A percentile compares a stretch with the other conserved stretches of the same genome.
These are phyloP conservation scores for Saksenaea vasiformis DNA, from an alignment of 371 early-diverging fungal species.

Conservation along the genomic window DNA sequence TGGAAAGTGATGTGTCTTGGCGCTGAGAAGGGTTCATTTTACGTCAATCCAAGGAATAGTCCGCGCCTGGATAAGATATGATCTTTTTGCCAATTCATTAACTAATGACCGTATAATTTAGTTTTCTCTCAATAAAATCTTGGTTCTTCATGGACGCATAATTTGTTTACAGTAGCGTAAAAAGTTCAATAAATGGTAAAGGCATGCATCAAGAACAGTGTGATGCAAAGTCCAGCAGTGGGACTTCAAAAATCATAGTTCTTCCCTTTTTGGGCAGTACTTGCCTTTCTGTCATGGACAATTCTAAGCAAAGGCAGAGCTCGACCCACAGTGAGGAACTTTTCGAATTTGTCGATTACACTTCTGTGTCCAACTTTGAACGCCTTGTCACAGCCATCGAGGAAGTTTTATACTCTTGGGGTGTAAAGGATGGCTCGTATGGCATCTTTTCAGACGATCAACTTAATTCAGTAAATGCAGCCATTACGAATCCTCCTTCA, in stretches of 20 bases:
- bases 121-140: too few relatives aligned
- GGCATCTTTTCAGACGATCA: conserved; percentile 51
- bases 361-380: conserved; percentile 68
- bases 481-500: conserved; percentile 16
- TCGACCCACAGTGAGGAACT: conserved; percentile 46
- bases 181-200: too few relatives aligned
- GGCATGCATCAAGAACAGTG: not conserved
- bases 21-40: too few relatives aligned
- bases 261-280: not conserved
- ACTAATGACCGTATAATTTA: too few relatives aligned
- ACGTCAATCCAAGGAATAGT: too few relatives aligned
- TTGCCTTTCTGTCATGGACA: conserved; percentile 1
- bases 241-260: not conserved
- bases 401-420: conserved; percentile 54
- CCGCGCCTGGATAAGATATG: too few relatives aligned
- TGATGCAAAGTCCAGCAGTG: not conserved
- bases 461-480: conserved; percentile 15
- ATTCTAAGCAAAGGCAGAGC: conserved; percentile 28
- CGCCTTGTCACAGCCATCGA: conserved; percentile 61
- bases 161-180: too few relatives aligned
- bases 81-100: too few relatives aligned
- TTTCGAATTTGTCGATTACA: conserved; percentile 78
- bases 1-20: too few relatives aligned
- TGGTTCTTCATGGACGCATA: too few relatives aligned
- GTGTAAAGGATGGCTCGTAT: conserved; percentile 45